Conservation (phyloP, 768 basidiomycete species). For the Holtermanniella nyarrowii region DNA sequence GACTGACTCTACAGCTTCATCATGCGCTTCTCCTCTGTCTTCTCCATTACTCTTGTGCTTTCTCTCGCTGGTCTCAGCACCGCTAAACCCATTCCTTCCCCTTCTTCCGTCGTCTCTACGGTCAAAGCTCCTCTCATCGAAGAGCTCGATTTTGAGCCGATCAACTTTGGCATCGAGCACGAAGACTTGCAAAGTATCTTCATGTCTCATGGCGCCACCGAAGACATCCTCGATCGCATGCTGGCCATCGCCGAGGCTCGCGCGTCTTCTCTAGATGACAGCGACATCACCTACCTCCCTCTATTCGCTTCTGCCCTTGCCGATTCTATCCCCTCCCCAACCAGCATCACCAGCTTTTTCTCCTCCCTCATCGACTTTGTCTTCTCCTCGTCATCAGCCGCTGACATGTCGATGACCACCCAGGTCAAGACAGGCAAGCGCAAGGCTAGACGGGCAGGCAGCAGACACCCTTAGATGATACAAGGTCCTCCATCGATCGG, state of each 20-base stretch:
- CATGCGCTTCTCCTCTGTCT: conserved; percentile 2
- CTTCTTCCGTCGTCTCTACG: not conserved
- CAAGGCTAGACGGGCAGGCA: not conserved
- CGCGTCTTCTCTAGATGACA: not conserved
- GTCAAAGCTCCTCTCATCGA: not conserved
- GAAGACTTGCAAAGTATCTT: not conserved
- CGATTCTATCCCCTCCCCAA: not conserved
- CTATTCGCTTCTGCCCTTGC: not conserved
- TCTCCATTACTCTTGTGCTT: not conserved
- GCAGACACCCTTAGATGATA: not conserved
- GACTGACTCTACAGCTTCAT: not conserved
- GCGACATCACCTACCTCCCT: not conserved
- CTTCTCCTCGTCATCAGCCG: not conserved
- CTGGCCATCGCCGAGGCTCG: not conserved
- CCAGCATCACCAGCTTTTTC: not conserved
- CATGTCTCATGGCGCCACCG: not conserved
- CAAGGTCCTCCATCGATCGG: too few species aligned
- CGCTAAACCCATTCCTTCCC: not conserved
- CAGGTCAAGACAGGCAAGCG: not conserved
- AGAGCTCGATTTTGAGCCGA: not conserved
- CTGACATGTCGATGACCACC: not conserved
- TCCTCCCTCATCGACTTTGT: not conserved
- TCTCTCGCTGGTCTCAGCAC: not conserved
- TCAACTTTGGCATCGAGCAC: not conserved
- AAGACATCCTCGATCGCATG: not conserved